Evolutionary conservation across 805 yeast species (phyloP).

Genomic region (Cyberlindnera samutprakarnensis): DNA sequence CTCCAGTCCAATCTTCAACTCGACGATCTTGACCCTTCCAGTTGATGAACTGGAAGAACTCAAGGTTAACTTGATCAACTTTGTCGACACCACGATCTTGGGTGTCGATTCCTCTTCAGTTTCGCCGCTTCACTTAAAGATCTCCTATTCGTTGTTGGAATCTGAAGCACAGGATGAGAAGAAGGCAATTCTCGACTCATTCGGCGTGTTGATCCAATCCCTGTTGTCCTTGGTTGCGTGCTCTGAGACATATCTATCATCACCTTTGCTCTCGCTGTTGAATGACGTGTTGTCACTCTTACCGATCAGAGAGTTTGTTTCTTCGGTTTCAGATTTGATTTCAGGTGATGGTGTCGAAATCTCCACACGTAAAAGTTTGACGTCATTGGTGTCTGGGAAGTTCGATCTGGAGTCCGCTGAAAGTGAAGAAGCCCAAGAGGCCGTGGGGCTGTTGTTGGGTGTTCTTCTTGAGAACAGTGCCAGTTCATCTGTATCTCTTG

Average conservation of each 20-base stretch:
- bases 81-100: conserved; percentile 36
- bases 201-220: conserved; percentile 16
- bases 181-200: conserved; percentile 8
- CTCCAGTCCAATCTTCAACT: conserved; percentile 56
- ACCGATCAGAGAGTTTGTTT: conserved; percentile 68
- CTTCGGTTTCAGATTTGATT: conserved; percentile 44
- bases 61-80: conserved; percentile 46
- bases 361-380: conserved; percentile 53
- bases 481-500: conserved; percentile 33
- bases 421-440: conserved; percentile 39
- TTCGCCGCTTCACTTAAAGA: conserved; percentile 45
- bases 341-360: conserved; percentile 25
- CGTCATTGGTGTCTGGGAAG: conserved; percentile 55
- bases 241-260: neutral
- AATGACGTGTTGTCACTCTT: conserved; percentile 58
- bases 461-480: conserved; percentile 36
- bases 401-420: conserved; percentile 60
- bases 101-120: conserved; percentile 30
- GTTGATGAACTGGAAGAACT: conserved; percentile 40
- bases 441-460: conserved; percentile 45
- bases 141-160: conserved; percentile 45
- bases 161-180: conserved; percentile 13
- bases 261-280: conserved; percentile 30
- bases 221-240: conserved; percentile 9
- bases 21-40: conserved; percentile 44